These are phyloP conservation scores for Populus hybrid DNA, from an alignment of 441 rosid species.

Conservation along the genomic window DNA sequence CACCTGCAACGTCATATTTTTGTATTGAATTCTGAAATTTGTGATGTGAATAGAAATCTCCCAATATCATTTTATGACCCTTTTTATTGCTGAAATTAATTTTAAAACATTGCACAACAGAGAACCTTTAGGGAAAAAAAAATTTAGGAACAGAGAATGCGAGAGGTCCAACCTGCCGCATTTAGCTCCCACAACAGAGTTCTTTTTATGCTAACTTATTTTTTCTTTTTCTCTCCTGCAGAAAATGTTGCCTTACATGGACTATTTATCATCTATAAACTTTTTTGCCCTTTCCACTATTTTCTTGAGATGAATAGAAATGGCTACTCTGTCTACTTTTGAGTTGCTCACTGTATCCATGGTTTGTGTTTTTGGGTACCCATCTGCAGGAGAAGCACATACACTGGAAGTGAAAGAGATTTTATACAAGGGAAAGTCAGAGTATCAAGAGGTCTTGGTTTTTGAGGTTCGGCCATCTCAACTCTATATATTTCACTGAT, in stretches of 20 bases:
- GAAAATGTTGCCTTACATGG: neutral
- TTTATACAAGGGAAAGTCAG: slow-evolving; percentile 67
- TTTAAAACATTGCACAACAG: neutral
- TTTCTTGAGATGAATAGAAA: neutral
- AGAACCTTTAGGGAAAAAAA: neutral
- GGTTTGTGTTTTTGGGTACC: neutral
- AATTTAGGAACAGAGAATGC: neutral
- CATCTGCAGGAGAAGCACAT: slow-evolving; percentile 84
- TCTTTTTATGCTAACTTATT: neutral
- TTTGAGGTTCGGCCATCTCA: slow-evolving; percentile 56
- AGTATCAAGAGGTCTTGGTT: slow-evolving; percentile 86
- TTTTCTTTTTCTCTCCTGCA: neutral
- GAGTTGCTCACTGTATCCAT: neutral
- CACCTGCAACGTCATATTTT: neutral
- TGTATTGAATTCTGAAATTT: neutral
- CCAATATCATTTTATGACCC: neutral
- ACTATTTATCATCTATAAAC: neutral
- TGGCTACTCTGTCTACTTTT: neutral
- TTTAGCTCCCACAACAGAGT: neutral
- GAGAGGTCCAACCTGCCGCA: neutral
- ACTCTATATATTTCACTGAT: no score
- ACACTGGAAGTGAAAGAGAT: slow-evolving; percentile 74
- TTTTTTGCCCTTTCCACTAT: neutral
- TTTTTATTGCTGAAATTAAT: neutral
- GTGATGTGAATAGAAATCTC: neutral